Evolutionary conservation across 345 rosid species (phyloP), one percentile per base, ranked within the genome.

Genomic region (Iberis pinnata): DNA sequence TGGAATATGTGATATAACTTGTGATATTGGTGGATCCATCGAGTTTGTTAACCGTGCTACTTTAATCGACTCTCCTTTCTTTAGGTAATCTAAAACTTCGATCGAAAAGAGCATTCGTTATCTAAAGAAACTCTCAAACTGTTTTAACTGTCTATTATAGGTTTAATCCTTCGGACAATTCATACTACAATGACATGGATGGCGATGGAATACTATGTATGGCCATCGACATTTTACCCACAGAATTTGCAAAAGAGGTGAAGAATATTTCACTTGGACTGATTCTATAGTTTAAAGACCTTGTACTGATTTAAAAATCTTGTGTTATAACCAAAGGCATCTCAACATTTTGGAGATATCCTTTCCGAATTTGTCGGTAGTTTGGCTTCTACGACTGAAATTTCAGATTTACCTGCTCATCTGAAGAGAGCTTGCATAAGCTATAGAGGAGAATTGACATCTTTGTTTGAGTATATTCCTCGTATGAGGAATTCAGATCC

Each of bases 241-340:
- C 96, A 27, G 82, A 90, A 68, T 90, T 90, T 68, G 98, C 98
- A 33, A 90, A 84, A 64, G 98, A 90, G 89, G 96, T 90, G 8
- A 64, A 9, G 32, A 44, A 48, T 8, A 56, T 71, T 49, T 46
- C 26, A 12, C 18, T 17, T 56, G 46, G 32, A 44, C 15, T 70
- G 26, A 40, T 19, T 39, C 61, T 63, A 35, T 15, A n/a, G 18
- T 9, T 6, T 57, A 10, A 17, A 58, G 29, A 29, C 48, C 8
- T 55, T 39, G 52, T 38, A 49, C 6, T 61, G 22, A 62, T 39
- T 39, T 42, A 19, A 18, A n/a, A 22, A 61, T 61, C 66, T 61
- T 49, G 56, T 49, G 56, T 68, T 49, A 9, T 56, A 42, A 24
- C 48, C 50, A 5, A 64, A 90, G 98, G 92, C 98, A 66, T 84